Percentiles rank a stretch among this genome's conserved stretches.
Evolutionary conservation across 345 rosid species (phyloP).

Genomic region (Firmiana major): DNA sequence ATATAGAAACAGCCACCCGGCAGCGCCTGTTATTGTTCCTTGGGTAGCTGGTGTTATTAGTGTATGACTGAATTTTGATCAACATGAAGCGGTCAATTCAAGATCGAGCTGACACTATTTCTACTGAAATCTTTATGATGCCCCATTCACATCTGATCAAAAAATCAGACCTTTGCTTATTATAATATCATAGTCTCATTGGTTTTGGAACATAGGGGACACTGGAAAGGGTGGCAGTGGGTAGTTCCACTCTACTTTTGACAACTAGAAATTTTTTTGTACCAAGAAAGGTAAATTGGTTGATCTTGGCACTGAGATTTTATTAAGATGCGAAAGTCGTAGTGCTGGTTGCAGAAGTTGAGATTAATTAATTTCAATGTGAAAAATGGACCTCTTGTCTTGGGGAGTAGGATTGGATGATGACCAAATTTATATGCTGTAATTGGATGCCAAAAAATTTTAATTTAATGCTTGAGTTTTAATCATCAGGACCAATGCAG

Average conservation of each 20-base stretch:
- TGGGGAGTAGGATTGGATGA: background rate
- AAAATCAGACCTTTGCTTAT: background rate
- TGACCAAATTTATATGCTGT: background rate
- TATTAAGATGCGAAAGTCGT: background rate
- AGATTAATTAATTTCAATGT: background rate
- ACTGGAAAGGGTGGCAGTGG: slow-evolving; percentile 5
- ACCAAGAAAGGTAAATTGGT: background rate
- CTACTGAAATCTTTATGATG: background rate
- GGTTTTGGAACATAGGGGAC: background rate
- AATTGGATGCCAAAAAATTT: too few relatives aligned
- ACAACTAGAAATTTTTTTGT: slow-evolving; percentile 9
- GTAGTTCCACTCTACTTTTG: background rate
- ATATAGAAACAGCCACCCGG: slow-evolving; percentile 77
- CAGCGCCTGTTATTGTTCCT: slow-evolving; percentile 75
- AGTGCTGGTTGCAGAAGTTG: background rate
- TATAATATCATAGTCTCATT: too few relatives aligned
- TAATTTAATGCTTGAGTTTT: too few relatives aligned
- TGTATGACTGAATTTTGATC: slow-evolving; percentile 31
- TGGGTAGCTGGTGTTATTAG: slow-evolving; percentile 87
- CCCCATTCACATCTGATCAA: background rate
- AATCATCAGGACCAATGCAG: too few relatives aligned
- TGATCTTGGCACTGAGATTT: background rate
- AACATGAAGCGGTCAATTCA: background rate
- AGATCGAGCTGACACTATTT: slow-evolving; percentile 1
- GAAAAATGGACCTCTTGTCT: background rate